Percentiles rank a stretch among this genome's conserved stretches.
These are phyloP conservation scores for Crucihimalaya himalaica DNA, from an alignment of 345 rosid genomes.

Conservation along the genomic window DNA sequence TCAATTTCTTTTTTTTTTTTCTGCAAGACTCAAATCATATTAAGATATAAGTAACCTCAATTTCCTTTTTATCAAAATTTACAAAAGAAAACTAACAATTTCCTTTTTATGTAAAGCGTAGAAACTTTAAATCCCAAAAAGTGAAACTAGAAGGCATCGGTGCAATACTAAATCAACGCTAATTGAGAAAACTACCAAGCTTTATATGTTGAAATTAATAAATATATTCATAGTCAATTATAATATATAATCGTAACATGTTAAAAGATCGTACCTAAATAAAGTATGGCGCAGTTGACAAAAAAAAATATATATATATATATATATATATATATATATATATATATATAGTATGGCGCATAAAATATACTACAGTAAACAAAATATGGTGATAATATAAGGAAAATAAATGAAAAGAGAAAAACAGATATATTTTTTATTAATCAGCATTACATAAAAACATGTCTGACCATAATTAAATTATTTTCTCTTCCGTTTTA, in stretches of 20 bases:
- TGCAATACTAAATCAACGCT: not conserved
- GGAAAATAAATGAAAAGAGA: not conserved
- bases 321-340: no score
- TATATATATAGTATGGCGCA: no score
- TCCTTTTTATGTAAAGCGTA: not conserved
- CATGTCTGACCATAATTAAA: conserved; percentile 25
- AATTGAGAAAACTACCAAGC: not conserved
- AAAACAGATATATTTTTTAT: not conserved
- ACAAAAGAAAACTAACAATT: not conserved
- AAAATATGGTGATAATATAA: not conserved
- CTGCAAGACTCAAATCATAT: not conserved
- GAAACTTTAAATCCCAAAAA: not conserved
- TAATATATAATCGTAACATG: not conserved
- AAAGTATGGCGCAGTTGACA: no score
- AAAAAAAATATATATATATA: no score
- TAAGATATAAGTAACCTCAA: no score
- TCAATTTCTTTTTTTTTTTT: not conserved
- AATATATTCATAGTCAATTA: no score
- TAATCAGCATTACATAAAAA: conserved; percentile 28
- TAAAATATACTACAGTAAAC: not conserved
- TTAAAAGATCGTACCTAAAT: not conserved
- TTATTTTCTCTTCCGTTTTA: conserved; percentile 20
- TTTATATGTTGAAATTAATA: no score
- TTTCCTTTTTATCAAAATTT: no score
- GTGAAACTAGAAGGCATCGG: not conserved